Percentiles rank a stretch among this genome's conserved stretches.
Evolutionary conservation across 2,329 filamentous ascomycete genomes (phyloP).

Genomic region (Tolypocladium sp.): DNA sequence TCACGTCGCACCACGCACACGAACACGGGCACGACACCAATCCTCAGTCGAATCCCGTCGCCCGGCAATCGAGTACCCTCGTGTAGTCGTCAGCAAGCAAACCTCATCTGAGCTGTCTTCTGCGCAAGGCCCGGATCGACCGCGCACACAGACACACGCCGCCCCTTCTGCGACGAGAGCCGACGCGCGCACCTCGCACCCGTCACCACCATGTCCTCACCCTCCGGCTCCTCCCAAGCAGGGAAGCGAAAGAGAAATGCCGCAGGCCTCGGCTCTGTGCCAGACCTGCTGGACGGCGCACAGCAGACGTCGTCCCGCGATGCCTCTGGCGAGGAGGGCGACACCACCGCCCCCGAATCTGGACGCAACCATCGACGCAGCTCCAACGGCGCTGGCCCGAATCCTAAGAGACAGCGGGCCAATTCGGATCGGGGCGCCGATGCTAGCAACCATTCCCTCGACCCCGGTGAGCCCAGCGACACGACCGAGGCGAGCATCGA

Average conservation of each 20-base stretch:
- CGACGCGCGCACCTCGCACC: neutral
- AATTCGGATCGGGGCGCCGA: constrained; percentile 42
- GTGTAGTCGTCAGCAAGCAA: neutral
- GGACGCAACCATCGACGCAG: constrained; percentile 51
- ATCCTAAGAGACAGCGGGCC: constrained; percentile 71
- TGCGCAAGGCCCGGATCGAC: neutral
- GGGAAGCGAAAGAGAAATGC: constrained; percentile 76
- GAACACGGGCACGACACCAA: neutral
- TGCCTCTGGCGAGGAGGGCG: constrained; percentile 73
- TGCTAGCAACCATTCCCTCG: constrained; percentile 38
- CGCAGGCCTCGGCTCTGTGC: constrained; percentile 38
- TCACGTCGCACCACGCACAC: neutral
- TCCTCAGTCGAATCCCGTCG: neutral
- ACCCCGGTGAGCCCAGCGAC: constrained; percentile 61
- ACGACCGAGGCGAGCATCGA: constrained; percentile 60
- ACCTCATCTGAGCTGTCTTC: neutral
- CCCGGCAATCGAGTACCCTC: neutral
- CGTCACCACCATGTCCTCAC: constrained; percentile 46
- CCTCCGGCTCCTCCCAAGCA: constrained; percentile 41
- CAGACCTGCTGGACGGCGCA: constrained; percentile 39
- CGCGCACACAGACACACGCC: neutral
- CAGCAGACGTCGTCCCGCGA: constrained; percentile 68
- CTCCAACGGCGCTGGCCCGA: constrained; percentile 40
- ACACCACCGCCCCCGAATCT: constrained; percentile 59
- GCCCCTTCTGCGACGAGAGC: neutral